Conservation (phyloP, 768 basidiomycete species). For the Boletus edulis region DNA sequence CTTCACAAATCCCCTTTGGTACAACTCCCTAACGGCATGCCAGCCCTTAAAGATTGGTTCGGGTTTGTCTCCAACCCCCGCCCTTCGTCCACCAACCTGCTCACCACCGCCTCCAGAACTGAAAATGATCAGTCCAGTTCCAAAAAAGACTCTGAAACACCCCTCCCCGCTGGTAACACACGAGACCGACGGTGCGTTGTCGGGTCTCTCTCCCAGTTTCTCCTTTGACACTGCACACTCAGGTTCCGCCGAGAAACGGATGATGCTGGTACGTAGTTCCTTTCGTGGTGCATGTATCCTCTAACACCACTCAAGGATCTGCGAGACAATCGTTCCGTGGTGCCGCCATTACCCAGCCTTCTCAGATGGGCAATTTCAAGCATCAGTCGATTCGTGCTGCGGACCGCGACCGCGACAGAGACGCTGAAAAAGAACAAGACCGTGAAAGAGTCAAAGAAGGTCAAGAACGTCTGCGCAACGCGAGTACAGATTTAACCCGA, state of each 20-base stretch:
- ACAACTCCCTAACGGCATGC: constrained; percentile 70
- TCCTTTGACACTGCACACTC: constrained; percentile 11
- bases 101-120: constrained; percentile 34
- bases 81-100: constrained; percentile 2
- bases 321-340: constrained; percentile 70
- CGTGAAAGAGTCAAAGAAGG: constrained; percentile 73
- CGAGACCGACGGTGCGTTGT: constrained; percentile 65
- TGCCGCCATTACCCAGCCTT: constrained; percentile 64
- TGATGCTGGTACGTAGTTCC: constrained; percentile 54
- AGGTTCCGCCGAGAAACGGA: constrained; percentile 79
- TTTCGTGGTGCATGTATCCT: background rate
- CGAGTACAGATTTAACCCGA: constrained; percentile 23
- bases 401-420: constrained; percentile 53
- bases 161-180: constrained; percentile 47
- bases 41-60: constrained; percentile 83
- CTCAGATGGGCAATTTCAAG: constrained; percentile 92
- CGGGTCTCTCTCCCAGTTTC: background rate
- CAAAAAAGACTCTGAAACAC: constrained; percentile 61
- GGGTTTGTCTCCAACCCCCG: constrained; percentile 51
- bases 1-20: constrained; percentile 78
- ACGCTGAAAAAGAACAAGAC: constrained; percentile 48
- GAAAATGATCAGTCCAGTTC: constrained; percentile 45
- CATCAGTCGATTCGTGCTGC: constrained; percentile 76
- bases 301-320: constrained; percentile 41
- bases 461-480: constrained; percentile 75